Conservation (phyloP, 176 grass and related monocot genomes). For the Avena insularis region DNA sequence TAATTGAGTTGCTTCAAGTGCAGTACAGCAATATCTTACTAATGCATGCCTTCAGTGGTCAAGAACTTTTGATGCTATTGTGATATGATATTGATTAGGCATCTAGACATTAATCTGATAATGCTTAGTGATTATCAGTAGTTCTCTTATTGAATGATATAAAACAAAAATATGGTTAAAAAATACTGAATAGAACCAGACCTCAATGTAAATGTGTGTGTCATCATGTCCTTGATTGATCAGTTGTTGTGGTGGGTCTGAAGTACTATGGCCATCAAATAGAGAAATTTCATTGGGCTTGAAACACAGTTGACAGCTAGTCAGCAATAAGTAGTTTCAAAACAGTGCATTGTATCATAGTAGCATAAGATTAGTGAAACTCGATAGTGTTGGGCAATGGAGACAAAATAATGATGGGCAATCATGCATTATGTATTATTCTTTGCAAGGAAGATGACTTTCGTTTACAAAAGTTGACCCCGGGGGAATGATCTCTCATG, state of each 20-base stretch:
- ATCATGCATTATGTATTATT: neutral
- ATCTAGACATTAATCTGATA: conserved; percentile 16
- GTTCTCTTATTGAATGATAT: neutral
- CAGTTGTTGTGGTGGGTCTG: neutral
- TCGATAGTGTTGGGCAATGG: neutral
- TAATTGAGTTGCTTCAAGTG: conserved; percentile 13
- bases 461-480: neutral
- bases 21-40: conserved; percentile 3
- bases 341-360: neutral
- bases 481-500: too few species aligned
- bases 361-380: conserved; percentile 23
- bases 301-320: neutral
- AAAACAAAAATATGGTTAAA: neutral
- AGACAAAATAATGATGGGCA: neutral
- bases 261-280: conserved; percentile 30
- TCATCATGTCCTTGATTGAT: conserved; percentile 18
- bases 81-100: neutral
- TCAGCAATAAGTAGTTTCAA: conserved; percentile 28
- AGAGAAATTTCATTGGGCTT: conserved; percentile 21
- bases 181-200: neutral
- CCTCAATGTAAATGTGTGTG: conserved; percentile 7
- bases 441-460: neutral
- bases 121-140: conserved; percentile 16
- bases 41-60: neutral
- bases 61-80: neutral